Percentiles rank a stretch among this genome's conserved stretches.
Conservation (phyloP, 2,329 filamentous ascomycete species). For the Pseudogymnoascus sp. region DNA sequence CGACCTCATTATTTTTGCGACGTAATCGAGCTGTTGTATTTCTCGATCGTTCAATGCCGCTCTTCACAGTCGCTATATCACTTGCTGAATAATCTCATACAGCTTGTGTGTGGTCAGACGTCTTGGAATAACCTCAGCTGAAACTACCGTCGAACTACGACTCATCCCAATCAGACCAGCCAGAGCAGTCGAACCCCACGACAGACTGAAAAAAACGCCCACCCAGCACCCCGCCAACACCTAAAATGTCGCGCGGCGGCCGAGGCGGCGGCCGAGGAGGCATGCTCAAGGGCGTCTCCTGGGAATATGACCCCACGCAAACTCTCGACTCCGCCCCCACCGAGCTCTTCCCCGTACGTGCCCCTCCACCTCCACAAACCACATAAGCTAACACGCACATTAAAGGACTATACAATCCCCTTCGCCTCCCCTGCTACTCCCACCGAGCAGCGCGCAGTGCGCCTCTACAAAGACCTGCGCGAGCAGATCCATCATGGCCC, state of each 20-base stretch:
- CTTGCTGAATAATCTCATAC: neutral
- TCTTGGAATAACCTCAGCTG: neutral
- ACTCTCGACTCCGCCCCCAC: constrained; percentile 34
- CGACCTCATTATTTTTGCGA: neutral
- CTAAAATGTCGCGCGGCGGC: constrained; percentile 14
- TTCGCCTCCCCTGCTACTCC: constrained; percentile 33
- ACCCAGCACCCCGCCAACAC: neutral
- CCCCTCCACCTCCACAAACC: constrained; percentile 8
- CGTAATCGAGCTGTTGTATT: constrained; percentile 1
- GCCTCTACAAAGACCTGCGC: constrained; percentile 43
- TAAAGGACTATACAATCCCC: constrained; percentile 27
- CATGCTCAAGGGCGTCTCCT: constrained; percentile 25
- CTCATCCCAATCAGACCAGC: neutral
- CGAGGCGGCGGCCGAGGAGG: constrained; percentile 16
- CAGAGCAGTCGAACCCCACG: neutral
- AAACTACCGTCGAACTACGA: neutral
- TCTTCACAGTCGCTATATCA: neutral
- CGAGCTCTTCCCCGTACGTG: constrained; percentile 38
- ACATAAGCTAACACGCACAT: constrained; percentile 6
- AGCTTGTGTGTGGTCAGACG: neutral
- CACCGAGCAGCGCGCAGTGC: constrained; percentile 39
- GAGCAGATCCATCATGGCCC: constrained; percentile 50
- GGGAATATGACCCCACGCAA: constrained; percentile 24
- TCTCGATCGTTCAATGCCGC: neutral
- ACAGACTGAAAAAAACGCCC: neutral